Conservation (phyloP, 1,284 basidiomycete genomes). For the Bjerkandera adusta region DNA sequence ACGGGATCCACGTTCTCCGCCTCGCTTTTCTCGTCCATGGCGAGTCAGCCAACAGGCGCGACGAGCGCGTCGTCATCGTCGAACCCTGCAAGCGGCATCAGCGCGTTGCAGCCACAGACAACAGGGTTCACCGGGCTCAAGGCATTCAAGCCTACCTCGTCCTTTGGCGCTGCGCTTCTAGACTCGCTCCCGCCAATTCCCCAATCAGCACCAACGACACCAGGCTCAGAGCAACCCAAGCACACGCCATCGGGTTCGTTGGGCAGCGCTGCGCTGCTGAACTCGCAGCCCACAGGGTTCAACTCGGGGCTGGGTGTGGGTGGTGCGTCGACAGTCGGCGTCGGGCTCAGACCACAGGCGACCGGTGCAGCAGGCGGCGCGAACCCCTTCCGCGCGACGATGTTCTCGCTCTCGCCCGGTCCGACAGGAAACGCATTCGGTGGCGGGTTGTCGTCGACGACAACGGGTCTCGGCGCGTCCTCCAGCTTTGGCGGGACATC, state of each 20-base stretch:
- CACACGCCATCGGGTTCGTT: slow-evolving; percentile 11
- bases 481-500: background rate
- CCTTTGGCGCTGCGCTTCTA: slow-evolving; percentile 81
- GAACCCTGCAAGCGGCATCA: slow-evolving; percentile 45
- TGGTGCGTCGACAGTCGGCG: slow-evolving; percentile 41
- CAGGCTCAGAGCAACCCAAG: slow-evolving; percentile 25
- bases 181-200: slow-evolving; percentile 77
- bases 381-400: slow-evolving; percentile 71
- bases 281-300: slow-evolving; percentile 34
- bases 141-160: slow-evolving; percentile 89
- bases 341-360: slow-evolving; percentile 69
- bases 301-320: slow-evolving; percentile 25
- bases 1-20: slow-evolving; percentile 37
- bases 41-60: slow-evolving; percentile 51
- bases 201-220: slow-evolving; percentile 51
- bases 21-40: slow-evolving; percentile 48
- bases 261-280: slow-evolving; percentile 19
- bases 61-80: slow-evolving; percentile 49
- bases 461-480: background rate
- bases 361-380: slow-evolving; percentile 58
- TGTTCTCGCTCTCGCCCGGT: slow-evolving; percentile 26
- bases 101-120: slow-evolving; percentile 64
- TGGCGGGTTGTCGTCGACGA: slow-evolving; percentile 11
- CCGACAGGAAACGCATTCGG: slow-evolving; percentile 16
- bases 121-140: slow-evolving; percentile 86